Evolutionary conservation across 805 yeast species (phyloP), one percentile per base, ranked within the genome.

Genomic region (Wickerhamiella kurtzmanii): DNA sequence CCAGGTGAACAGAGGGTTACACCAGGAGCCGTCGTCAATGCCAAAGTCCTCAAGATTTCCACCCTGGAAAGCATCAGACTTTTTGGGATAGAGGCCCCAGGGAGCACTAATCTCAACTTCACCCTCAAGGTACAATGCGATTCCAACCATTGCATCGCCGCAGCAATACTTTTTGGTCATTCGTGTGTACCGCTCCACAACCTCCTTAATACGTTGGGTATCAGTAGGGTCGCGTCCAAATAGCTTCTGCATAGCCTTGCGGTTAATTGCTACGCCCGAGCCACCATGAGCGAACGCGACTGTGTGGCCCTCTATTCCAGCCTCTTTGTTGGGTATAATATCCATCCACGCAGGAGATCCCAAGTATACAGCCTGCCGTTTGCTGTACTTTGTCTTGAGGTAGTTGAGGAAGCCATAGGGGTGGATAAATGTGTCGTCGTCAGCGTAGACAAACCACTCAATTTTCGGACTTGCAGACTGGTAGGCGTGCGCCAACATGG

Each of bases 251-350:
- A 64, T 50, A 2, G 65, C 56, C 3, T 58, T 63, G 1, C 55
- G 54, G 6, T 67, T 62, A 5, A 64, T 44, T 4, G 62, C 54
- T 1, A 62, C 59, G 6, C 69, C 70, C 0, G 65, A 57, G 2
- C 69, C 70, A 22, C 70, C 70, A 44, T 66, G 69, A 9, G 67
- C 69, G 49, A 65, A 66, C 22, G 46, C 40, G 35, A 56, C 41
- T 37, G 47, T 11, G 48, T 53, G 39, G 22, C 35, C 25, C 57
- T 15, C 19, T 5, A 5, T 5, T 15, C 58, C 5, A 51, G 56
- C 4, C 54, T 45, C n/a, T 3, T 11, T 6, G 60, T 63, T 48
- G 53, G 40, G 45, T 53, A 61, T 41, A 13, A 19, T 21, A 3
- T 38, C 35, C 22, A 43, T 20, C 41, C 35, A 22, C 2, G 40